Conservation (phyloP, 2,329 filamentous ascomycete species). For the Apiospora malaysiana region DNA sequence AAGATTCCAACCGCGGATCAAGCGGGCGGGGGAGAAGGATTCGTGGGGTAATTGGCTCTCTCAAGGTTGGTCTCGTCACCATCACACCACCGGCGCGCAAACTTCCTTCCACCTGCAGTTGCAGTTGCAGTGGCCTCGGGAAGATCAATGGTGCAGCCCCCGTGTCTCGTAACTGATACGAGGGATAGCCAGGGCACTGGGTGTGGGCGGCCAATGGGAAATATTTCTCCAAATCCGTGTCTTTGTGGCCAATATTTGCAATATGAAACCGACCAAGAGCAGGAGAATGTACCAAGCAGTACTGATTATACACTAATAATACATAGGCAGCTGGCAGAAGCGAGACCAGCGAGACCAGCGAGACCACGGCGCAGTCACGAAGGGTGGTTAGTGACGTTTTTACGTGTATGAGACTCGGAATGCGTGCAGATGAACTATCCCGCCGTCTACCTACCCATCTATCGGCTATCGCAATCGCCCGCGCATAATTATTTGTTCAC, state of each 20-base stretch:
- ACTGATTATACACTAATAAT: constrained; percentile 1
- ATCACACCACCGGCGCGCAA: constrained; percentile 7
- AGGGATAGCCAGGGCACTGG: neutral
- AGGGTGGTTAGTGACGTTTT: neutral
- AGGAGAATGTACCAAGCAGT: neutral
- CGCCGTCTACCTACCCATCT: neutral
- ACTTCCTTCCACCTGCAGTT: neutral
- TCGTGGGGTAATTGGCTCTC: constrained; percentile 6
- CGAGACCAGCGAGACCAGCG: neutral
- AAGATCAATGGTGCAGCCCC: neutral
- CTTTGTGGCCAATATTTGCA: neutral
- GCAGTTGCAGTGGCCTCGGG: neutral
- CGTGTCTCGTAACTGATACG: constrained; percentile 1
- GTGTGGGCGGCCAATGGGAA: neutral
- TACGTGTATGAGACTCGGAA: neutral
- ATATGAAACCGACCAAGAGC: neutral
- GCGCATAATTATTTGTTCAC: neutral
- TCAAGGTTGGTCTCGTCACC: constrained; percentile 1
- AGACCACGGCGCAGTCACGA: neutral
- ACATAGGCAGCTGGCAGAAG: neutral
- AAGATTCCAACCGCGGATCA: neutral
- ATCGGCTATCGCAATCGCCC: constrained; percentile 1
- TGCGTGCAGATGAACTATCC: neutral
- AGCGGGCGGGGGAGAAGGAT: neutral
- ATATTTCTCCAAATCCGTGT: constrained; percentile 1